Base-by-base conservation (phyloP, 805 yeast species). In the Peterozyma toletana region DNA sequence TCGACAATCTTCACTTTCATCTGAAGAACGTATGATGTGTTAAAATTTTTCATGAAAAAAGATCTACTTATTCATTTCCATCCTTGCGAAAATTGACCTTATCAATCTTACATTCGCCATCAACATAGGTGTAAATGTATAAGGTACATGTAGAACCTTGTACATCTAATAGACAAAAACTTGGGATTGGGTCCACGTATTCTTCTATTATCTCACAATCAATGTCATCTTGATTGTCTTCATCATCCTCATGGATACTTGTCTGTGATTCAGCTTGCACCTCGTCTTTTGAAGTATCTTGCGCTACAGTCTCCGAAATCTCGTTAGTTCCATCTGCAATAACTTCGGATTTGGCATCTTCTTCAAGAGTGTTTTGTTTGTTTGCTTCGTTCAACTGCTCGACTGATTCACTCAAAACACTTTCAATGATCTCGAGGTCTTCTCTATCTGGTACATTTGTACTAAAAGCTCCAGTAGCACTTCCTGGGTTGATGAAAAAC, bases 401-500 rank as follows among this genome's bases (percentile, higher is more conserved):
- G 16, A 52, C 55, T 18, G 62, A 63, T 30, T 59, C 59, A 1
- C 53, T 55, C 27, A 61, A 51, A 5, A 57, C 58, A 11, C 58
- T 58, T 10, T 60, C 67, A 10, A 62, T 66, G 7, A 61, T 64
- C 5, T 58, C 70, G 3, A 72, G 70, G 2, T 73, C 81, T 15
- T 74, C 78, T 2, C 70, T 73, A 6, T 68, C 71, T 46, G 80
- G 80, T 64, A 80, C 78, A 54, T 80, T 83, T 30, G 85, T 74
- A 37, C 75, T 73, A 51, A 75, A 78, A 0, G 97, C 96, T 21
- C 99, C 99, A 0, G 97, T 90, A 36, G 95, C 95, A 57, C 95
- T 84, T 0, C 99, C 99, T 0, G 99, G 98, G 59, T 87, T 91
- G n/a, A 93, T 75, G 56, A 93, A 93, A 60, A 90, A 87, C 62